Conservation (phyloP, 495 filamentous ascomycete species). For the Trichoderma reesei region DNA sequence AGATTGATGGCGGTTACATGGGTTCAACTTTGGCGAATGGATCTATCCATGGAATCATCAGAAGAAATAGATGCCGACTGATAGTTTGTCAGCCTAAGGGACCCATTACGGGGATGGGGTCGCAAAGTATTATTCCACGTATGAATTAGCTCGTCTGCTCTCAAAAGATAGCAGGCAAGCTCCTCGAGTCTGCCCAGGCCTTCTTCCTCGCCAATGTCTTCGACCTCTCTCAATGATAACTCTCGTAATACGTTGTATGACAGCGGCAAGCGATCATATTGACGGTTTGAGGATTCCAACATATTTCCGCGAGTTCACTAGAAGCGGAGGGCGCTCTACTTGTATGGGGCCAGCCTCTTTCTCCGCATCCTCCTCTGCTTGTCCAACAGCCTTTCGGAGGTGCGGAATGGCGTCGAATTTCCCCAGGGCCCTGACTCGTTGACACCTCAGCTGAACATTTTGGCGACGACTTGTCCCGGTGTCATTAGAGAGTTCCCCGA, state of each 20-base stretch:
- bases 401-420: background rate
- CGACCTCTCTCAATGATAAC: background rate
- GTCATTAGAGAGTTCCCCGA: background rate
- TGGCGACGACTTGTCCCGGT: background rate
- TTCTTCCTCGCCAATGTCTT: background rate
- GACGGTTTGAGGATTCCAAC: background rate
- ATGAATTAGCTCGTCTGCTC: background rate
- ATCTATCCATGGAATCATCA: background rate
- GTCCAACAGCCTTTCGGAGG: background rate
- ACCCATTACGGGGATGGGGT: background rate
- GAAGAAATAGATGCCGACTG: background rate
- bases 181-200: background rate
- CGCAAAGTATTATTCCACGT: constrained; percentile 3
- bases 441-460: background rate
- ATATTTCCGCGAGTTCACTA: background rate
- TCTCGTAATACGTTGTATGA: background rate
- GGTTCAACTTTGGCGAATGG: background rate
- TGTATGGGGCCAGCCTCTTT: background rate
- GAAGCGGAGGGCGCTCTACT: background rate
- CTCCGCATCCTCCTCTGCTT: background rate
- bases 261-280: background rate
- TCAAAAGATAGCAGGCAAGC: background rate
- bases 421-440: background rate
- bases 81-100: background rate
- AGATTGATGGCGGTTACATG: background rate